Evolutionary conservation across 2,329 filamentous ascomycete genomes (phyloP).

Genomic region (Cladosporium sp.): DNA sequence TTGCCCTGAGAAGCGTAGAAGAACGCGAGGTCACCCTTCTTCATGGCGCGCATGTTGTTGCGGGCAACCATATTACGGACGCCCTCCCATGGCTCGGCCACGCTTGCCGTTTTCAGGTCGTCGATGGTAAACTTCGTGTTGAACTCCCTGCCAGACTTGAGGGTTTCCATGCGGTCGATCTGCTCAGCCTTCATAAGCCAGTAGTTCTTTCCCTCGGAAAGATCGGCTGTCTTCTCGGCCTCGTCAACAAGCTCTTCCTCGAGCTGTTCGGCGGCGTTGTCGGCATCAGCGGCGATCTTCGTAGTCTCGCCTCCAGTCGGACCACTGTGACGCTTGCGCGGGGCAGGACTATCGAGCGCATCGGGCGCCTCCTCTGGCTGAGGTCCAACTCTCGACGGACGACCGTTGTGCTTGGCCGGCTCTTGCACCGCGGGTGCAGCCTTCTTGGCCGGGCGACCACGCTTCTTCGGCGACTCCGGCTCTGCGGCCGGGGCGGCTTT

Average conservation of each 20-base stretch:
- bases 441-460: slow-evolving; percentile 12
- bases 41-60: slow-evolving; percentile 90
- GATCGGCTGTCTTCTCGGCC: slow-evolving; percentile 11
- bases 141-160: slow-evolving; percentile 66
- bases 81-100: slow-evolving; percentile 76
- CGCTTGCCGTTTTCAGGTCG: slow-evolving; percentile 64
- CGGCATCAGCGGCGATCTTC: slow-evolving; percentile 24
- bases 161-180: slow-evolving; percentile 65
- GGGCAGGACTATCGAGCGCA: slow-evolving; percentile 5
- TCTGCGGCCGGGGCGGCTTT: slow-evolving; percentile 12
- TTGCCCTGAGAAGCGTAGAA: slow-evolving; percentile 97
- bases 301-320: slow-evolving; percentile 19
- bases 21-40: slow-evolving; percentile 83
- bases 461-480: slow-evolving; percentile 15
- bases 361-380: slow-evolving; percentile 8
- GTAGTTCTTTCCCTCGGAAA: slow-evolving; percentile 25
- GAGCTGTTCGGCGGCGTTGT: slow-evolving; percentile 24
- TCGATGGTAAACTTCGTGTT: slow-evolving; percentile 95
- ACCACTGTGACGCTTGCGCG: slow-evolving; percentile 8
- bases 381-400: slow-evolving; percentile 13
- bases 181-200: slow-evolving; percentile 60
- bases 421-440: slow-evolving; percentile 9
- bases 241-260: slow-evolving; percentile 24
- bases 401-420: slow-evolving; percentile 23
- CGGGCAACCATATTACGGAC: slow-evolving; percentile 55